phyloP scores from a whole-genome alignment of 805 yeast genomes.

The Candida orba region DNA sequence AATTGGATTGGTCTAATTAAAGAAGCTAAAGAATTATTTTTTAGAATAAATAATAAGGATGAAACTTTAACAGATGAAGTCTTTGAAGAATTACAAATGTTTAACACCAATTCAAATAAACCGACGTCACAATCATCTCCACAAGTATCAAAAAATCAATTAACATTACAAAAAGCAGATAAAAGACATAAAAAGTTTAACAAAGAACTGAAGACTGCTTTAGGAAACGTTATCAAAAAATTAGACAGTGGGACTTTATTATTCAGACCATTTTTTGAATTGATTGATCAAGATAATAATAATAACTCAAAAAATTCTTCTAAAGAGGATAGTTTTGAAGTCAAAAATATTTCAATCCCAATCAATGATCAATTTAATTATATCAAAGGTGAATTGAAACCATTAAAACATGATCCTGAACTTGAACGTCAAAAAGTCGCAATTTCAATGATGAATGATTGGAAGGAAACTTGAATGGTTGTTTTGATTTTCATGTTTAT shows the following conservation, averaged over 20 bases:
- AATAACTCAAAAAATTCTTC: neutral
- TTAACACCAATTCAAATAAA: neutral
- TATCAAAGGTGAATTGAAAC: constrained; percentile 14
- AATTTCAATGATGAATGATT: constrained; percentile 2
- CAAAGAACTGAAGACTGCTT: constrained; percentile 14
- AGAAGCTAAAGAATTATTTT: constrained; percentile 55
- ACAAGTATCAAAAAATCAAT: constrained; percentile 1
- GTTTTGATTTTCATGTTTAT: too few species aligned
- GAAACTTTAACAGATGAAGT: constrained; percentile 1
- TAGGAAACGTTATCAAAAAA: constrained; percentile 21
- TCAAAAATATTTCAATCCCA: too few species aligned
- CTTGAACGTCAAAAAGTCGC: constrained; percentile 14
- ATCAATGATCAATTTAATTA: constrained; percentile 4
- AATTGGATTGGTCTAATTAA: constrained; percentile 59
- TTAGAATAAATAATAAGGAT: constrained; percentile 25
- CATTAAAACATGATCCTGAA: constrained; percentile 12
- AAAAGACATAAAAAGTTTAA: constrained; percentile 16
- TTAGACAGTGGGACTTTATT: constrained; percentile 20
- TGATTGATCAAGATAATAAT: constrained; percentile 14
- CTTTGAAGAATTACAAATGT: constrained; percentile 2
- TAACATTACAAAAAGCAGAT: neutral
- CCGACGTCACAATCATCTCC: neutral
- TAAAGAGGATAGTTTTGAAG: neutral
- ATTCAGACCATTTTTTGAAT: constrained; percentile 22
- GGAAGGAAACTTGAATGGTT: too few species aligned